phyloP scores from a whole-genome alignment of 768 basidiomycete species.

The Lactifluus echinatus region DNA sequence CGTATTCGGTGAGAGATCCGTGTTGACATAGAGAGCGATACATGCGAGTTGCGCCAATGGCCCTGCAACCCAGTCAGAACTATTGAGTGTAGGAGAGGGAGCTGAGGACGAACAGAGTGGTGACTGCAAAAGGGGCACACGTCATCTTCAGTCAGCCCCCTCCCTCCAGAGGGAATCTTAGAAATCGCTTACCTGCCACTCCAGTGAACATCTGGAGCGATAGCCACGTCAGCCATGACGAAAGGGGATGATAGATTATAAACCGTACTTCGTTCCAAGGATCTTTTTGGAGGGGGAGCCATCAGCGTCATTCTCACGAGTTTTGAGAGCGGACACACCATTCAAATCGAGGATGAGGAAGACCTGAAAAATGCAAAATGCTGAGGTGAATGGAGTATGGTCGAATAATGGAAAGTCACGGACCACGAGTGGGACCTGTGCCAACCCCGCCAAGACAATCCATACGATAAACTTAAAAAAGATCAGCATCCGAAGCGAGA shows the following conservation, averaged over 20 bases:
- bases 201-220: not conserved
- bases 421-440: not conserved
- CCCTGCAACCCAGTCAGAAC: not conserved
- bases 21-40: not conserved
- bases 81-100: not conserved
- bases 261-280: not conserved
- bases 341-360: not conserved
- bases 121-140: not conserved
- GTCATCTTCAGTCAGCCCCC: not conserved
- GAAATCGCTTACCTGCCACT: not conserved
- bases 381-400: not conserved
- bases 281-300: not conserved
- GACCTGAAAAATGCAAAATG: not conserved
- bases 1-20: slow-evolving; percentile 5
- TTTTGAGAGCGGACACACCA: not conserved
- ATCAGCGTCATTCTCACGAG: not conserved
- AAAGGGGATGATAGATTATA: not conserved
- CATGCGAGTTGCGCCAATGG: slow-evolving; percentile 7
- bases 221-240: not conserved
- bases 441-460: not conserved
- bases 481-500: not conserved
- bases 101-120: not conserved
- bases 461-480: not conserved
- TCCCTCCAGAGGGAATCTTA: not conserved
- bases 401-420: not conserved